Base-by-base conservation (phyloP, 108 stramenopile species). In the Cylindrotheca fusiformis region DNA sequence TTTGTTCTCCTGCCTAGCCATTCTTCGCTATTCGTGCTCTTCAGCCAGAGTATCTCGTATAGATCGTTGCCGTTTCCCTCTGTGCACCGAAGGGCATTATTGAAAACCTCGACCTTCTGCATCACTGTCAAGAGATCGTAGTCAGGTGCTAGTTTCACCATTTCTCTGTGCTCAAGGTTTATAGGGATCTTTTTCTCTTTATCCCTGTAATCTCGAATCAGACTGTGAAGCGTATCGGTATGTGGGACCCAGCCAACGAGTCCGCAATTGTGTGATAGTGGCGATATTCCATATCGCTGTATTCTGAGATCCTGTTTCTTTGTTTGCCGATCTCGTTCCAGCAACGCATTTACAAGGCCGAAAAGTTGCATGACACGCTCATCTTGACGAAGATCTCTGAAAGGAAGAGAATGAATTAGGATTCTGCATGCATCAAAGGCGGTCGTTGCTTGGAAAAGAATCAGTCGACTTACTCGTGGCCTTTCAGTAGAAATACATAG, bases 331-430 rank as follows among this genome's bases (percentile, higher is more conserved):
- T 99, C 98, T 56, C 95, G 88, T 36, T 88, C 91, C 36, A 99
- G 78, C 32, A 99, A 90, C 3, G 97, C 96, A 82, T 99, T 99
- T 12, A 99, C 97, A 50, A 98, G 76, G 1, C 98, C 99, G 62
- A 99, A 99, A 18, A 99, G 80, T 71, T 99, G 99, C 99, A 99
- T 99, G 32, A 96, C 98, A 22, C 99, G 82, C 80, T 99, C 99
- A 69, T 99, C 99, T 74, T 99, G 99, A 28, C 99, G 74, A 60
- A 99, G 73, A 75, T 99, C 99, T 70, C 36, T 41, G 36, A 41
- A 41, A 14, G 14, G 36, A 41, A 41, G 36, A 41, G 36, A 10
- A 41, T 41, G 36, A n/a, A n/a, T n/a, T n/a, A n/a, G n/a, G n/a
- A n/a, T n/a, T n/a, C n/a, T n/a, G n/a, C n/a, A n/a, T n/a, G n/a